These are phyloP conservation scores for Petunia hybrid DNA, from an alignment of 305 asterid genomes.

Conservation along the genomic window DNA sequence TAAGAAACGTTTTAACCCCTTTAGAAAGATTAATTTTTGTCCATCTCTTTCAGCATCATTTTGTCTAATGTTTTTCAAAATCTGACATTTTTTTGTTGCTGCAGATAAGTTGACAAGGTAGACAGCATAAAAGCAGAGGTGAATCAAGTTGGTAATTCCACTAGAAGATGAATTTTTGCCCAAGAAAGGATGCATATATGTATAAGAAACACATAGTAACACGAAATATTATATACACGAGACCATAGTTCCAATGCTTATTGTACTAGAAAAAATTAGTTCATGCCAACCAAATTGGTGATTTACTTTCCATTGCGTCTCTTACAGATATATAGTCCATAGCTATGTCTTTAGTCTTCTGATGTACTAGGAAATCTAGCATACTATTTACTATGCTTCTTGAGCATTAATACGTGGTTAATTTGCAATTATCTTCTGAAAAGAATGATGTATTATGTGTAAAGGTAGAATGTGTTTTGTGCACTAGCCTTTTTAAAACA, in stretches of 20 bases:
- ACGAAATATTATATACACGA: neutral
- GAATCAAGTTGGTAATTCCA: neutral
- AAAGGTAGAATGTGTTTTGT: no score
- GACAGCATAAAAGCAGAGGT: neutral
- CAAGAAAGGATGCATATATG: neutral
- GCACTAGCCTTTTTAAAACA: no score
- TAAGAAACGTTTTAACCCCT: no score
- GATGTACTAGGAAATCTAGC: neutral
- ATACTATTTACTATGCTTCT: neutral
- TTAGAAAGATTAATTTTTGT: neutral
- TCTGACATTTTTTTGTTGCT: neutral
- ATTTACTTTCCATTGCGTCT: neutral
- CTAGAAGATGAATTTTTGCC: neutral
- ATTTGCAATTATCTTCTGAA: neutral
- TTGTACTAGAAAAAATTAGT: neutral
- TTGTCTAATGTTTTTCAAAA: neutral
- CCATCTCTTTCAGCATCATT: neutral
- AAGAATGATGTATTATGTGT: no score
- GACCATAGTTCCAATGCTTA: neutral
- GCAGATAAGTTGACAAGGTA: conserved; percentile 28
- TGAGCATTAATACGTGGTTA: neutral
- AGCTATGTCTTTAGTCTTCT: no score
- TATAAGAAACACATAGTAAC: neutral
- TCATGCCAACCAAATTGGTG: neutral
- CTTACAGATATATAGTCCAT: neutral